phyloP scores from a whole-genome alignment of 495 filamentous ascomycete species.

The Neurospora sublineolata region DNA sequence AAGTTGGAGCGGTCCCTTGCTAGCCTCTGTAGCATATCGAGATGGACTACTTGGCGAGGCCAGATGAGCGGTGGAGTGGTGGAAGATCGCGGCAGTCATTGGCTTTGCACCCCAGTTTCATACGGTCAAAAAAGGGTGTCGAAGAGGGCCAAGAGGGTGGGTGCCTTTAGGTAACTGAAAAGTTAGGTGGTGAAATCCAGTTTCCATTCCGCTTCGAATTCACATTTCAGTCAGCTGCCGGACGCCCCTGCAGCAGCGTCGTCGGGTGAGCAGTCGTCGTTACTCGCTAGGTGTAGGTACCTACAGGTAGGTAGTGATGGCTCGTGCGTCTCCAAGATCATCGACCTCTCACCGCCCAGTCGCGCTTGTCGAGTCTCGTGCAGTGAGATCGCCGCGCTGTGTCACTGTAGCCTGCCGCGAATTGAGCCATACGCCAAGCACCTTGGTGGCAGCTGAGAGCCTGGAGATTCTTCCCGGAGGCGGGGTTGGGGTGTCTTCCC shows the following conservation, averaged over 20 bases:
- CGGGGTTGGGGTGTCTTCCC: neutral
- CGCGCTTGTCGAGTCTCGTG: neutral
- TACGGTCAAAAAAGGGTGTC: neutral
- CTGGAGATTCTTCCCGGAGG: neutral
- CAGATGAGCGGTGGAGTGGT: conserved; percentile 11
- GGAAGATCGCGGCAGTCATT: conserved; percentile 1
- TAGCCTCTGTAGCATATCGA: neutral
- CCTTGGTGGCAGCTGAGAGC: neutral
- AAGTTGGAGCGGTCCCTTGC: neutral
- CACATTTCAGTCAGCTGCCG: neutral
- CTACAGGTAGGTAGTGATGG: neutral
- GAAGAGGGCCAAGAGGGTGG: neutral
- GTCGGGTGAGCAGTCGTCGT: neutral
- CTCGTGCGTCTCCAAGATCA: neutral
- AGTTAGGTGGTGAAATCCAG: neutral
- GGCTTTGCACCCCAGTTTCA: neutral
- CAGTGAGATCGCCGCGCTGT: neutral
- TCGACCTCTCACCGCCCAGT: neutral
- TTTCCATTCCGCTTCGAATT: neutral
- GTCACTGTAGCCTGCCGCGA: neutral
- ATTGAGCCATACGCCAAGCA: neutral
- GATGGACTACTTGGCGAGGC: neutral
- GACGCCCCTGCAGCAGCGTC: neutral
- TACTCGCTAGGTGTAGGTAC: neutral
- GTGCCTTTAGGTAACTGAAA: neutral